Evolutionary conservation across 1,284 basidiomycete genomes (phyloP).

Genomic region (Golubevia sp.): DNA sequence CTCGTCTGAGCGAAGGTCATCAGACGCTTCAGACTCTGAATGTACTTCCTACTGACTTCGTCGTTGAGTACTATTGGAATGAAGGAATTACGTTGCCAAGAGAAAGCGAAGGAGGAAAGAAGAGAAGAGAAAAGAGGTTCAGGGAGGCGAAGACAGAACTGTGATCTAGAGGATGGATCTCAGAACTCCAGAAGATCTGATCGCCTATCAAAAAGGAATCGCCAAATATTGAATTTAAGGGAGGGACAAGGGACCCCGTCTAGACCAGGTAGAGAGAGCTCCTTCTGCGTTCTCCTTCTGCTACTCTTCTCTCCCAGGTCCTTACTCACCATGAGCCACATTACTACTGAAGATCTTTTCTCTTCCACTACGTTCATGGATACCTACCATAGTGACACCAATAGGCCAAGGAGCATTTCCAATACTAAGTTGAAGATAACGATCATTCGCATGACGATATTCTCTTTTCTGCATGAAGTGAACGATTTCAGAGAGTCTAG

Average conservation of each 20-base stretch:
- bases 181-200: too few relatives aligned
- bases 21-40: constrained; percentile 93
- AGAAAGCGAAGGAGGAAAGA: background rate
- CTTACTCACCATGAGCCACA: constrained; percentile 74
- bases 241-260: too few relatives aligned
- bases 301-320: background rate
- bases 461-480: constrained; percentile 93
- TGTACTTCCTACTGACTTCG: constrained; percentile 97
- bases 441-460: constrained; percentile 93
- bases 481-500: constrained; percentile 89
- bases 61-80: constrained; percentile 78
- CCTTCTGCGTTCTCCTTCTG: too few relatives aligned
- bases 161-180: too few relatives aligned
- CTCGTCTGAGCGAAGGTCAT: too few relatives aligned
- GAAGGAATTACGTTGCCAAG: background rate
- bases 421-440: constrained; percentile 93
- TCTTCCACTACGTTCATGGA: constrained; percentile 93
- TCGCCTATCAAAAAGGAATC: too few relatives aligned
- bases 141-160: too few relatives aligned
- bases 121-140: background rate
- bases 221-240: too few relatives aligned
- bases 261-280: too few relatives aligned
- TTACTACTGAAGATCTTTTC: constrained; percentile 97
- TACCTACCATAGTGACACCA: constrained; percentile 93
- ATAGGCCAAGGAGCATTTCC: constrained; percentile 99